Evolutionary conservation across 345 rosid genomes (phyloP), one percentile per base, ranked within the genome.

Genomic region (Limnanthes douglasii): DNA sequence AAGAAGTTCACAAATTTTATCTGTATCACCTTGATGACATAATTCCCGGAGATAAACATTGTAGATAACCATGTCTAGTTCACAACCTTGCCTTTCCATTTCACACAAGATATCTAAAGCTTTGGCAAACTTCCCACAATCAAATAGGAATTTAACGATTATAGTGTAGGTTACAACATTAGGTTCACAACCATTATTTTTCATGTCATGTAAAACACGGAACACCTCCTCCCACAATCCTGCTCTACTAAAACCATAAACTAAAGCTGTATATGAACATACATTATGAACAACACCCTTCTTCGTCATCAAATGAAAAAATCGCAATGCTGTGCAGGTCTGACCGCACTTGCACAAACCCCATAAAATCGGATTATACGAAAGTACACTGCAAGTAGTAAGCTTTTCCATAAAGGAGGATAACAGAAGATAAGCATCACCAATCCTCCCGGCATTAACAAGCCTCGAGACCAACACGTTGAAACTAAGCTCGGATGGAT

Each of bases 191-290:
- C 52, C 54, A 48, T 40, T 39, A 6, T 3, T 34, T 38, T 30
- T 24, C 68, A 61, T 61, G 17, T 43, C 56, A 52, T 49, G 39
- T 9, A 56, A 35, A 37, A 50, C 48, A 14, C 2, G 49, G 16
- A 39, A 53, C 7, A 55, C 64, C 27, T 49, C 48, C 2, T 48
- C 46, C 51, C 18, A 16, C 10, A 13, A 39, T 7, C 68, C 64
- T 45, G 52, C 68, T 47, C 34, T 53, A 33, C 47, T 14, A 39
- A 66, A 53, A 10, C 72, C 72, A 45, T 61, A 61, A 44, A 61
- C 41, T 45, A 66, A 46, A 45, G 64, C 68, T 3, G 67, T 57
- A 41, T 52, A 66, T 0, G 67, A 65, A 25, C 64, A 56, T 10
- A 37, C 61, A 33, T 56, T 49, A 9, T 30, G 34, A 18, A 40